Evolutionary conservation across 2,329 filamentous ascomycete species (phyloP), one percentile per base, ranked within the genome.

Genomic region (Hymenoscyphus repandus): DNA sequence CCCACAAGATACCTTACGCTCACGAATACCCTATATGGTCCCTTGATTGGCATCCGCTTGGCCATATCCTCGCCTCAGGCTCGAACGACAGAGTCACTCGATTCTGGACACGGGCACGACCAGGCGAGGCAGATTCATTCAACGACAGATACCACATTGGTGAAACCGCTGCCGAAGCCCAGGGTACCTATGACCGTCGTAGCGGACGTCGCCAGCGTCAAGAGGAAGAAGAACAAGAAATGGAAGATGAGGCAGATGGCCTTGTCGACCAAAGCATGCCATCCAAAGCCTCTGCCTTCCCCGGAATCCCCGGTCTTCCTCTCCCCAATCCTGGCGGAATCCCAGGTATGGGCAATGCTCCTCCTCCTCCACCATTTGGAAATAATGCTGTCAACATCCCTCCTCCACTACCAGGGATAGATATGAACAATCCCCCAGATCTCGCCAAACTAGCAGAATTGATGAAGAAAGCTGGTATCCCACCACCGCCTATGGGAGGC

Each of bases 1-100:
- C 90, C 3, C 92, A 97, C 72, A 86, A 83, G 63, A 72, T 96
- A 31, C 82, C 87, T 6, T 92, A 85, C 64, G 93, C 93, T 0
- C 93, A 99, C 68, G 88, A 95, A 60, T 95, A 91, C 66, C 90
- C 90, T 15, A 93, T 99, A 58, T 99, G 93, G 93, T 95, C 91
- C 15, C 79, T 99, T 45, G 91, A 96, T 72, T 99, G 93, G 91
- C 93, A 99, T 66, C 93, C 93, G 0, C 77, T 97, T 0, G 93
- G 93, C 27, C 93, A 99, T 65, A 92, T 99, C 56, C 79, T 99
- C 6, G 91, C 91, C 0, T 95, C 92, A 1, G 93, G 93, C 11
- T 96, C 91, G 10, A 97, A 99, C 68, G 93, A 99, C 68, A 86
- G 93, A 37, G 91, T 96, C 55, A 97, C 93, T 2, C 85, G 93